phyloP scores from a whole-genome alignment of 768 basidiomycete species.

The Tephrocybe sp. region DNA sequence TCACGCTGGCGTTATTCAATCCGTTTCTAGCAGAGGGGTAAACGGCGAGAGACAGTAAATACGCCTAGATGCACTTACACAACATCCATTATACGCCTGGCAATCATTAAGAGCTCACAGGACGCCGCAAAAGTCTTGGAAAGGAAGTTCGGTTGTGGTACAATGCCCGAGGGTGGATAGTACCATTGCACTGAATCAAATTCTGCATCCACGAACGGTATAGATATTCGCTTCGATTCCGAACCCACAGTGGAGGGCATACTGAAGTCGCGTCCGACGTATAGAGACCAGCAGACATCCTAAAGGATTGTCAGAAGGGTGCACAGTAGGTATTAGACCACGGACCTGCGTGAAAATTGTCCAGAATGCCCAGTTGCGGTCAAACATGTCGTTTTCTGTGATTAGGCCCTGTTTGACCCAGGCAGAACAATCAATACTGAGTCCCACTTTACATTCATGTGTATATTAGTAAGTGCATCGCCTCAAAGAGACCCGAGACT shows the following conservation, averaged over 20 bases:
- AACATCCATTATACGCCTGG: conserved; percentile 52
- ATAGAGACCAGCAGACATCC: conserved; percentile 67
- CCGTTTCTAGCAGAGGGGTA: conserved; percentile 41
- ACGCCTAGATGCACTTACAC: conserved; percentile 38
- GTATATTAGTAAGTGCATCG: background rate
- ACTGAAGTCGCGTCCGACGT: conserved; percentile 63
- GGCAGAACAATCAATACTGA: conserved; percentile 54
- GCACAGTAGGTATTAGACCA: background rate
- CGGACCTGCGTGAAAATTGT: conserved; percentile 53
- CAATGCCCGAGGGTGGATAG: conserved; percentile 38
- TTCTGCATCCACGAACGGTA: conserved; percentile 49
- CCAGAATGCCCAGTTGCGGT: conserved; percentile 64
- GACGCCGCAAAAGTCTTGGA: conserved; percentile 50
- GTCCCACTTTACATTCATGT: conserved; percentile 42
- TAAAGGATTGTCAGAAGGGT: conserved; percentile 14
- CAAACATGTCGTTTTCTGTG: conserved; percentile 49
- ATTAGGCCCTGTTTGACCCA: conserved; percentile 57
- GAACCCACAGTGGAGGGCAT: conserved; percentile 34
- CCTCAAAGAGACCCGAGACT: conserved; percentile 21
- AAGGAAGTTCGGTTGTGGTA: conserved; percentile 39
- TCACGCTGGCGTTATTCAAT: conserved; percentile 37
- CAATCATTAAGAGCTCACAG: conserved; percentile 49
- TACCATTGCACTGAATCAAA: conserved; percentile 49
- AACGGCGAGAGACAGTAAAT: background rate
- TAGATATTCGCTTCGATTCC: conserved; percentile 36